Evolutionary conservation across 257 asterid genomes (phyloP), one percentile per base, ranked within the genome.

Genomic region (Gynochthodes officinalis): DNA sequence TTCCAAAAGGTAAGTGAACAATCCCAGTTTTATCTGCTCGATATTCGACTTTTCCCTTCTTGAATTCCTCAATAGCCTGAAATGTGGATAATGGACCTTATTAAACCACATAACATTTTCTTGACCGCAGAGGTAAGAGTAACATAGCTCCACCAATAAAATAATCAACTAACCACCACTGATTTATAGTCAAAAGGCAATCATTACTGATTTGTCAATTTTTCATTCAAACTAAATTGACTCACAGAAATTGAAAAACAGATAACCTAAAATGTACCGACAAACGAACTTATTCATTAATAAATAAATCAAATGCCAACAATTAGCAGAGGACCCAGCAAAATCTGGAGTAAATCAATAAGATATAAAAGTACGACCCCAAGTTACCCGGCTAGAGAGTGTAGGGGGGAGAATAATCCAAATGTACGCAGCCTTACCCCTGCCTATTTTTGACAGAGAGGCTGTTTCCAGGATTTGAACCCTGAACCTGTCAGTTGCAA

Each of bases 21-120:
- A 94, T 94, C 84, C 99, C 99, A 32, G 99, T 91, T 89, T 94
- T 94, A 83, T 94, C 99, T 63, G 99, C 99, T 79, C 99, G 89
- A 73, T 73, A 91, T 79, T 94, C 99, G 25, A 94, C 98, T 82
- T 94, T 94, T 43, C 99, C 99, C 86, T 91, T 87, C 95, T 94
- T 94, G 83, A 94, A 94, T 73, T 94, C 99, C 73, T 75, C 93
- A 18, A 94, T 92, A 27, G 99, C 96, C 99, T 94, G 87, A 82
- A 82, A 55, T 23, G 52, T 33, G 35, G 62, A 73, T 65, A 58
- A 28, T 19, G 0, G n/a, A 75, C 4, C 27, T 71, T 49, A 27
- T 5, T 33, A 5, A 60, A 28, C 53, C 1, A 4, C 23, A 61
- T 30, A 19, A 70, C 71, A 60, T n/a, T 59, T 33, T 13, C 37